Evolutionary conservation across 257 asterid genomes (phyloP), one percentile per base, ranked within the genome.

Genomic region (Rubia yunnanensis): DNA sequence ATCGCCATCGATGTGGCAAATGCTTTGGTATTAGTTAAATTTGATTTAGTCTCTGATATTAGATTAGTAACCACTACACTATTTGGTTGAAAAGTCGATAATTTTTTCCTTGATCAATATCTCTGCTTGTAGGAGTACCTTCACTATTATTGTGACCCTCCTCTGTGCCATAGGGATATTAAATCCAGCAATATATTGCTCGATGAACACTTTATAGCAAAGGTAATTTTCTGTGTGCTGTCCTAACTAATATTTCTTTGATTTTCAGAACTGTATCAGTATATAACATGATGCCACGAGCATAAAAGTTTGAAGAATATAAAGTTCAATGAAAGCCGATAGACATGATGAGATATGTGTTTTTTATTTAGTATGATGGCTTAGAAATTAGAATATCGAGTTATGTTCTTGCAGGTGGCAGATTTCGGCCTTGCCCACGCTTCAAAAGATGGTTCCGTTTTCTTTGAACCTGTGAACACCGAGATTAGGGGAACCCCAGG

Each of bases 381-480:
- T 32, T 39, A 11, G 48, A 39, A 44, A 44, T 44, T 15, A 44
- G 52, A 15, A 39, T 26, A 63, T 41, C 24, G 14, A 26, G 10
- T 58, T 61, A 22, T 64, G 35, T 46, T 72, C 60, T 36, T 72
- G 71, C 85, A 94, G 99, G 86, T 94, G 76, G 99, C 96, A 64
- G 99, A 90, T 81, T 94, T 90, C 77, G 96, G 99, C 72, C 96
- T 94, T 52, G 95, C 84, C 22, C 95, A 88, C 75, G 97, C 96
- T 79, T 94, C 98, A 13, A 85, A 83, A 77, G 91, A 94, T 68
- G 97, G 99, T 58, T 94, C 99, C 48, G 80, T 94, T 70, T 84
- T 83, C 80, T 94, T 88, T 57, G 97, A 90, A 77, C 92, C 95
- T 4, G 89, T 88, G n/a, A 90, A 84, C 88, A 90, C 97, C 2